Conservation (phyloP, 169 alveolate species). For the Eimeria brunetti region DNA sequence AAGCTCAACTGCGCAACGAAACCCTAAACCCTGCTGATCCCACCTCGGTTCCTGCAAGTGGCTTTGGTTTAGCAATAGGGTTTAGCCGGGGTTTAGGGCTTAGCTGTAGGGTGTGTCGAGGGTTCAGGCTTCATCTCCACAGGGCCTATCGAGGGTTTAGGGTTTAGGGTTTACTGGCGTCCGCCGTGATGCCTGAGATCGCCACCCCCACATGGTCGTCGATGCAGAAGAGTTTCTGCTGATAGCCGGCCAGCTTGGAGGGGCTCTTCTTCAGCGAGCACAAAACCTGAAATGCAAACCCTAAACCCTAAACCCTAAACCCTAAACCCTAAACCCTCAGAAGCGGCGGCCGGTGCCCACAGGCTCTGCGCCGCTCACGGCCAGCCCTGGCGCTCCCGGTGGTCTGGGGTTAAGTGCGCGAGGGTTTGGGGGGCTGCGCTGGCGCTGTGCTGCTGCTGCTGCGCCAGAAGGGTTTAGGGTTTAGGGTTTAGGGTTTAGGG, state of each 20-base stretch:
- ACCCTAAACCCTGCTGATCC: slow-evolving; percentile 42
- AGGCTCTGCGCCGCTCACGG: neutral
- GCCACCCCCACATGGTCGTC: slow-evolving; percentile 98
- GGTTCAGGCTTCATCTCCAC: neutral
- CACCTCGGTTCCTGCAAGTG: neutral
- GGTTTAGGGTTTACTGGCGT: slow-evolving; percentile 92
- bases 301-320: slow-evolving; percentile 35
- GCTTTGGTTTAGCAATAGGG: neutral
- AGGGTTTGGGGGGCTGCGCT: neutral
- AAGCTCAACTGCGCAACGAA: too few relatives aligned
- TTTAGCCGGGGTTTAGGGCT: neutral
- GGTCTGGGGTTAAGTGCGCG: neutral
- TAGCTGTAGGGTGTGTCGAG: neutral
- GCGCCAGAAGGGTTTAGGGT: neutral
- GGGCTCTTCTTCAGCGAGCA: slow-evolving; percentile 93
- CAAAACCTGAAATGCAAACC: slow-evolving; percentile 81
- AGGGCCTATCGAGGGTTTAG: slow-evolving; percentile 8
- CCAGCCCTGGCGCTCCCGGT: too few relatives aligned
- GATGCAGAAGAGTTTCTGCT: slow-evolving; percentile 96
- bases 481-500: slow-evolving; percentile 43
- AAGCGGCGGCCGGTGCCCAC: neutral
- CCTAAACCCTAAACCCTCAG: slow-evolving; percentile 39
- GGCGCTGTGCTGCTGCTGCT: too few relatives aligned
- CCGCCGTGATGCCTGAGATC: slow-evolving; percentile 99
- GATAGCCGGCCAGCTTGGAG: slow-evolving; percentile 95